Conservation (phyloP, 257 asterid species). For the Mitragyna speciosa region DNA sequence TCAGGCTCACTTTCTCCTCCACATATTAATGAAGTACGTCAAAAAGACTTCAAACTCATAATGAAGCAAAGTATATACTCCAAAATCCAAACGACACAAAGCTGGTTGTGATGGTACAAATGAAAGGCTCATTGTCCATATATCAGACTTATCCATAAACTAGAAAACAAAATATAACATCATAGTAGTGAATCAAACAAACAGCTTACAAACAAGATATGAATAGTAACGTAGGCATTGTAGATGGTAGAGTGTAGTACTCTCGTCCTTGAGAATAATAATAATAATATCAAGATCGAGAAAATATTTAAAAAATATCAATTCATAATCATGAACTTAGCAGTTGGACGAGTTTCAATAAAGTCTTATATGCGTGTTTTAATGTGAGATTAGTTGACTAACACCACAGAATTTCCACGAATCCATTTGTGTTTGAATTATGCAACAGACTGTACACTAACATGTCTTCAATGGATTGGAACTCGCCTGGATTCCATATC, state of each 20-base stretch:
- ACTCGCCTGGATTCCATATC: background rate
- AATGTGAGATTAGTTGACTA: background rate
- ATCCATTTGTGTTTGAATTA: background rate
- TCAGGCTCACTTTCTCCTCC: background rate
- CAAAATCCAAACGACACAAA: conserved; percentile 14
- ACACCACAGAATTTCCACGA: background rate
- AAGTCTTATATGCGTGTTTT: too few relatives aligned
- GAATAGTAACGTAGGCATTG: background rate
- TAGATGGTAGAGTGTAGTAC: background rate
- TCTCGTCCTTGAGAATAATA: background rate
- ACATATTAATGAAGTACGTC: conserved; percentile 27
- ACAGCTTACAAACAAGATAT: conserved; percentile 13
- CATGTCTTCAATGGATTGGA: background rate
- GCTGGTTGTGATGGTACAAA: conserved; percentile 12
- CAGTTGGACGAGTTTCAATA: too few relatives aligned
- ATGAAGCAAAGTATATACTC: conserved; percentile 7
- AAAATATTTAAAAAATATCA: too few relatives aligned
- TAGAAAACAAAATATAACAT: conserved; percentile 38
- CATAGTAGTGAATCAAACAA: conserved; percentile 28
- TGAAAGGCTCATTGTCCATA: conserved; percentile 30
- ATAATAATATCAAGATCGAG: background rate
- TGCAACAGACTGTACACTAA: background rate
- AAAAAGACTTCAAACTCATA: conserved; percentile 19
- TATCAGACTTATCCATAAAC: conserved; percentile 35
- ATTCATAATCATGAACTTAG: background rate